Percentiles rank a stretch among this genome's conserved stretches.
Conservation (phyloP, 805 yeast species). For the Lachancea fermentati region DNA sequence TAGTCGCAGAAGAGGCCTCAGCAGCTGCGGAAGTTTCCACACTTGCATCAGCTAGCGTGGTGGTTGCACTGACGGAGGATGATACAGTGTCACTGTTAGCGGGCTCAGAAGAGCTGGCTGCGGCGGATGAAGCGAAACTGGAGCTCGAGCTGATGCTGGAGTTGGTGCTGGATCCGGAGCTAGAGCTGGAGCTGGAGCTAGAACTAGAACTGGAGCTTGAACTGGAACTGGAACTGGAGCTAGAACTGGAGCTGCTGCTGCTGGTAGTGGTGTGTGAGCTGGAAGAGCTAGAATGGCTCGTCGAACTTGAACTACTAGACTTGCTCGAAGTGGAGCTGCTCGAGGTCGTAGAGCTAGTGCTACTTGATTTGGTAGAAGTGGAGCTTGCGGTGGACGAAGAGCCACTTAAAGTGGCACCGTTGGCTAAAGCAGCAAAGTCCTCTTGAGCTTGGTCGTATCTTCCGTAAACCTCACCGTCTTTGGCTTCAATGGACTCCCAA, state of each 20-base stretch:
- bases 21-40: conserved; percentile 4
- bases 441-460: conserved; percentile 42
- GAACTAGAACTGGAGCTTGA: conserved; percentile 9
- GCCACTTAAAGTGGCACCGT: conserved; percentile 20
- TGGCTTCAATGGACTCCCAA: conserved; percentile 55
- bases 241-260: conserved; percentile 7
- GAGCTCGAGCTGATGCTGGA: conserved; percentile 14
- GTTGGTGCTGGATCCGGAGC: conserved; percentile 13
- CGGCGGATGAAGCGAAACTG: conserved; percentile 12
- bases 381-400: conserved; percentile 10
- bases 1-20: conserved; percentile 7
- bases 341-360: conserved; percentile 10
- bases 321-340: conserved; percentile 7
- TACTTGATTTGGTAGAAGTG: conserved; percentile 11
- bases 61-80: conserved; percentile 5
- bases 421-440: conserved; percentile 34
- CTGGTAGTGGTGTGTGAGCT: conserved; percentile 11
- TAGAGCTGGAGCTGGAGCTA: conserved; percentile 9
- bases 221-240: conserved; percentile 7
- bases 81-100: conserved; percentile 8
- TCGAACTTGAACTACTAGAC: conserved; percentile 9
- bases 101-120: not conserved
- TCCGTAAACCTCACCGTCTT: conserved; percentile 57
- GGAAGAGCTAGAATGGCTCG: conserved; percentile 10
- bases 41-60: not conserved